Evolutionary conservation across 78 protist species (phyloP), one percentile per base, ranked within the genome.

Genomic region (Polysphondylium violaceum): DNA sequence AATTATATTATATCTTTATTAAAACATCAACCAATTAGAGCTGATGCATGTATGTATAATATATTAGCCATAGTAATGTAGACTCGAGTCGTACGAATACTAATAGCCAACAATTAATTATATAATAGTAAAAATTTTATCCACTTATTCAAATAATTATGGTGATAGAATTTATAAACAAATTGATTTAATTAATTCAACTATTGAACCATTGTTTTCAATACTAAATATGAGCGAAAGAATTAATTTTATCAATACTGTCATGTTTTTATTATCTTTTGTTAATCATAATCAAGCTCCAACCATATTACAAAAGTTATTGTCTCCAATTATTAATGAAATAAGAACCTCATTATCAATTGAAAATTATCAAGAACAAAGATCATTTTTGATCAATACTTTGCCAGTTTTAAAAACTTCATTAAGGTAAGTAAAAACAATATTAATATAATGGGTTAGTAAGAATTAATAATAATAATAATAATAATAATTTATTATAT

Each of bases 131-230:
- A 47, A 38, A 27, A 55, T 56, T 58, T 41, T 79, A 79, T 41
- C 25, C 7, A 25, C 3, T n/a, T 83, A 29, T 58, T 25, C 78
- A 68, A 41, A 51, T 14, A 58, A 55, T 8, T 83, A 68, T 83
- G 74, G 79, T 36, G 91, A 83, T 69, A 63, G 61, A 55, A n/a
- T 69, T 19, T 69, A 69, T 51, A 41, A 33, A 23, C 50, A 69
- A 19, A 61, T 58, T n/a, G 91, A 83, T 7, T 43, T 12, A 31
- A 35, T 58, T 0, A 21, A 69, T 11, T 58, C 17, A 38, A 12
- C 61, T 31, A 35, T 53, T 2, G 91, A 83, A 38, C 44, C 67
- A 14, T 36, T 31, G 6, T 56, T 29, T 77, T n/a, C n/a, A n/a
- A n/a, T n/a, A n/a, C n/a, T n/a, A n/a, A n/a, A n/a, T n/a, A n/a